phyloP scores from a whole-genome alignment of 208 protist species.

The Lotmaria passim region DNA sequence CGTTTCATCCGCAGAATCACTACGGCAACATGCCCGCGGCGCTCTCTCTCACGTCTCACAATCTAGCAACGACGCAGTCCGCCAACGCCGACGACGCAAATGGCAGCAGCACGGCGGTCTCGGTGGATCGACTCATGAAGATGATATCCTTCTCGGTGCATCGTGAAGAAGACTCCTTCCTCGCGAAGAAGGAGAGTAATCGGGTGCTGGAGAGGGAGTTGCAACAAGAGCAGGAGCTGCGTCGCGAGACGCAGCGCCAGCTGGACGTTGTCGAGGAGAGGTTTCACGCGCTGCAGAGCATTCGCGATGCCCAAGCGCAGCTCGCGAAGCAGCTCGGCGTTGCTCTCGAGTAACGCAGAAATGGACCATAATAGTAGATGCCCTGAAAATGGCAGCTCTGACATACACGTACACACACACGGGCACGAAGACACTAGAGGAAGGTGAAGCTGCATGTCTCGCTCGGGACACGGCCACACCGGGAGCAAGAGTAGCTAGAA shows the following conservation, averaged over 20 bases:
- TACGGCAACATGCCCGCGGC: slow-evolving; percentile 23
- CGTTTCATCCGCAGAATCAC: slow-evolving; percentile 27
- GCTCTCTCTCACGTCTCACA: slow-evolving; percentile 22
- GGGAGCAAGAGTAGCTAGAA: no score
- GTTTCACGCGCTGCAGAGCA: slow-evolving; percentile 23
- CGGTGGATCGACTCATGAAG: slow-evolving; percentile 52
- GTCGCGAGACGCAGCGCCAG: slow-evolving; percentile 30
- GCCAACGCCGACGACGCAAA: slow-evolving; percentile 16
- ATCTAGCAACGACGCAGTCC: slow-evolving; percentile 2
- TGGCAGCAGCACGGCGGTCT: slow-evolving; percentile 18
- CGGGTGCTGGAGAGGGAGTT: slow-evolving; percentile 70
- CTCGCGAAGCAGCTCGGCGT: slow-evolving; percentile 9
- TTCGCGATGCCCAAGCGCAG: slow-evolving; percentile 27
- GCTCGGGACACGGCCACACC: no score
- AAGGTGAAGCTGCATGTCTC: not conserved
- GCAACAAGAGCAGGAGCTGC: slow-evolving; percentile 43
- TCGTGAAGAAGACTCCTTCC: slow-evolving; percentile 56
- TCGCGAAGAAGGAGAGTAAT: slow-evolving; percentile 71
- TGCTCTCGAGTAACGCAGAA: slow-evolving; percentile 6
- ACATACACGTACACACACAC: no score
- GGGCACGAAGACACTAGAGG: not conserved
- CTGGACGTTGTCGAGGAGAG: slow-evolving; percentile 33
- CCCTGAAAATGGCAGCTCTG: no score
- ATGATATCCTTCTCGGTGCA: slow-evolving; percentile 64
- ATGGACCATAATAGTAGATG: no score